Percentiles rank a stretch among this genome's conserved stretches.
Conservation (phyloP, 805 yeast genomes). For the Saturnispora sekii region DNA sequence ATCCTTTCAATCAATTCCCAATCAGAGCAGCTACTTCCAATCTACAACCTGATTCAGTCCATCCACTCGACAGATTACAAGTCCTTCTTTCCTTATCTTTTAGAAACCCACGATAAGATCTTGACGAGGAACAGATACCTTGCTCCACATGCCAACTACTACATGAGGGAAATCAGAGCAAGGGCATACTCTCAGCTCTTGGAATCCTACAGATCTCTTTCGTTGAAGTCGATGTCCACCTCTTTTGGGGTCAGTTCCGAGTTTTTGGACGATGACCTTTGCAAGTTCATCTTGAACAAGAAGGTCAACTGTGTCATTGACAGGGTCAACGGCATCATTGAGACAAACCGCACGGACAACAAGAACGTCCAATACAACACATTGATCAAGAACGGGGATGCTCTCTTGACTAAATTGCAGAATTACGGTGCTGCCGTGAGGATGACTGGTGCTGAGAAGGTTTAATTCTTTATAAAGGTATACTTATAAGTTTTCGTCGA, state of each 20-base stretch:
- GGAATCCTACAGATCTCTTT: conserved; percentile 87
- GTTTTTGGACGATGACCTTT: conserved; percentile 77
- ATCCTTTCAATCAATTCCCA: conserved; percentile 70
- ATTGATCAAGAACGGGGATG: conserved; percentile 87
- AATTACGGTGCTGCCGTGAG: conserved; percentile 97
- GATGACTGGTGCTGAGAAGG: conserved; percentile 82
- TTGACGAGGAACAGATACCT: conserved; percentile 59
- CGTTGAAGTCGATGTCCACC: conserved; percentile 86
- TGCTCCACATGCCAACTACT: conserved; percentile 70
- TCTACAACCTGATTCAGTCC: conserved; percentile 74
- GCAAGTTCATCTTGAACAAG: conserved; percentile 87
- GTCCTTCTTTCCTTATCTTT: conserved; percentile 63
- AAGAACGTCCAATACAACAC: conserved; percentile 89
- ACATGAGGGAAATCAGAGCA: conserved; percentile 86
- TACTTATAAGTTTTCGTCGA: not conserved
- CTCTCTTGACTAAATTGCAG: conserved; percentile 84
- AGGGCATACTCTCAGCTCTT: conserved; percentile 90
- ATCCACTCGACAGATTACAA: conserved; percentile 84
- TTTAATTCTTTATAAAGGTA: conserved; percentile 16
- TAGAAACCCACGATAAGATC: conserved; percentile 67
- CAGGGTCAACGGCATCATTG: conserved; percentile 88
- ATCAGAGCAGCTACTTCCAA: conserved; percentile 64
- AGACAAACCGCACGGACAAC: conserved; percentile 93
- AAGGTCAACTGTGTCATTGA: conserved; percentile 94
- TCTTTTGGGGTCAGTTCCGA: conserved; percentile 85